phyloP scores from a whole-genome alignment of 1,139 yeast genomes.

The Kodamaea suecica region DNA sequence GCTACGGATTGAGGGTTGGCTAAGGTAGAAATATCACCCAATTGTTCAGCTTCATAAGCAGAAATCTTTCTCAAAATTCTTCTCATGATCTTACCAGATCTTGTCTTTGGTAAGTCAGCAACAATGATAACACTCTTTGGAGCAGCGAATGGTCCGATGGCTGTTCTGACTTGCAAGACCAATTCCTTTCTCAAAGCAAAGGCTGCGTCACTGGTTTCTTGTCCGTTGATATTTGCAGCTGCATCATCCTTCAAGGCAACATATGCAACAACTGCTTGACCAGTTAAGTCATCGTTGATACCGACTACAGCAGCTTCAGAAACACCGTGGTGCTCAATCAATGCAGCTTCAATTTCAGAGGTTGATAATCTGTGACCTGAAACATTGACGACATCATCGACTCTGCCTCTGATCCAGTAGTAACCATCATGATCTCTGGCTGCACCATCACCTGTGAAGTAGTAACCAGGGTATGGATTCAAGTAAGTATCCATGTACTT shows the following conservation, averaged over 20 bases:
- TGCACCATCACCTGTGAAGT: slow-evolving; percentile 99
- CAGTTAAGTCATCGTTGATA: slow-evolving; percentile 89
- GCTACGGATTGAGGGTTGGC: slow-evolving; percentile 86
- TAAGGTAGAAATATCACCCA: slow-evolving; percentile 91
- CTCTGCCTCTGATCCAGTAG: slow-evolving; percentile 98
- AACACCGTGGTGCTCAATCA: slow-evolving; percentile 74
- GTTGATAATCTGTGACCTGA: slow-evolving; percentile 97
- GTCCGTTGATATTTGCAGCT: slow-evolving; percentile 37
- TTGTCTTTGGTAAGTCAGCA: slow-evolving; percentile 91
- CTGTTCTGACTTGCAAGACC: slow-evolving; percentile 83
- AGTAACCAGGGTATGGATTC: slow-evolving; percentile 93
- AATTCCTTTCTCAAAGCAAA: slow-evolving; percentile 75
- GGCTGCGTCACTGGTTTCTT: slow-evolving; percentile 49
- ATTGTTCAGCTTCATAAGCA: slow-evolving; percentile 84
- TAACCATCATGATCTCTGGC: slow-evolving; percentile 96
- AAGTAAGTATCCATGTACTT: slow-evolving; percentile 92
- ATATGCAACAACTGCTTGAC: slow-evolving; percentile 94
- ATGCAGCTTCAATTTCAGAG: slow-evolving; percentile 94
- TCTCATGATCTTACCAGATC: slow-evolving; percentile 99
- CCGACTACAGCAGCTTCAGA: slow-evolving; percentile 97
- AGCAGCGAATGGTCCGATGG: slow-evolving; percentile 98
- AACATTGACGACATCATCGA: slow-evolving; percentile 96
- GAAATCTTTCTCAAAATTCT: slow-evolving; percentile 92
- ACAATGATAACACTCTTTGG: slow-evolving; percentile 90
- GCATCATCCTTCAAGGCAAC: slow-evolving; percentile 74